Base-by-base conservation (phyloP, 179 eudicot genomes). In the Silene vulgaris region DNA sequence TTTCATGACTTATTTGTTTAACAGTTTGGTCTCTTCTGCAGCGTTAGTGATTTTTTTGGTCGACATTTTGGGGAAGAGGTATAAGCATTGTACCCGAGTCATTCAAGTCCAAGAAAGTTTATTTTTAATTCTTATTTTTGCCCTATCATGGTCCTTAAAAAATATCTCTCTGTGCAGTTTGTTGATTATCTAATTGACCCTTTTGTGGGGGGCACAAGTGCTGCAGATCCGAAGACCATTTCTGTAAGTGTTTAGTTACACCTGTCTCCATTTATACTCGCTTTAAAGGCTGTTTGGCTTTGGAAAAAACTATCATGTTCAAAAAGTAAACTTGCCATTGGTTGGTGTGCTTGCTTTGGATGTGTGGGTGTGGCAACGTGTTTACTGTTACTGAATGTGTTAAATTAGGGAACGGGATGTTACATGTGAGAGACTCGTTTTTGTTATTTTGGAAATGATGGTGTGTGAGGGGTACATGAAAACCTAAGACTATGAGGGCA, bases 61-160 rank as follows among this genome's bases (percentile, higher is more conserved):
- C 95, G 98, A 69, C 98, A 94, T 86, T 94, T 94, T 84, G 98
- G 98, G 52, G 86, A 86, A 80, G 98, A 94, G 97, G 98, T 94
- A 76, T 65, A 52, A 45, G 72, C 32, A 21, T 23, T 16, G 48
- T 79, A 57, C 21, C 28, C 43, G 69, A 56, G 17, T 72, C 43
- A 30, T 71, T 69, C 63, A 16, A 28, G 35, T 50, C 50, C 20
- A 43, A 40, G 21, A 35, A 50, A 66, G 23, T 50, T 48, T 65
- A 45, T 56, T 50, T 60, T 77, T 28, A 74, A 35, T 21, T 63
- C 21, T 40, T 75, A 9, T n/a, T 56, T 45, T 56, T 16, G 20
- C 60, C 20, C 60, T 16, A 5, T 56, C 40, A 69, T 75, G 32
- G 71, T 65, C 71, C 68, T 64, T 64, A 11, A 71, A 11, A 71